phyloP scores from a whole-genome alignment of 306 rosid genomes.

The Vachellia collinsii region DNA sequence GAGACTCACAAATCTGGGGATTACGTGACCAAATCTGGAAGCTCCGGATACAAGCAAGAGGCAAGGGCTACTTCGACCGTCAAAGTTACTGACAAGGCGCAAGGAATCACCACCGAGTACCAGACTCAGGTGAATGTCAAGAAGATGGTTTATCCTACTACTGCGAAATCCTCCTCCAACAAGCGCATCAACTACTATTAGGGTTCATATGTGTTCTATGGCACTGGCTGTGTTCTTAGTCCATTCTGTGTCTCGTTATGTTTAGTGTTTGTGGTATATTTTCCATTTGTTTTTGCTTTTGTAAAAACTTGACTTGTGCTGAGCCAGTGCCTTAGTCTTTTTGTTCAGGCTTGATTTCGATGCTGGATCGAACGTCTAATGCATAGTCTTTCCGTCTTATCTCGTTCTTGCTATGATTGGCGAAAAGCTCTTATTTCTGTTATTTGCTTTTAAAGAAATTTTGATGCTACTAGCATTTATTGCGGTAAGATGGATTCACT shows the following conservation, averaged over 20 bases:
- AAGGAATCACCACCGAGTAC: conserved; percentile 1
- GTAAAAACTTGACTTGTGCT: not conserved
- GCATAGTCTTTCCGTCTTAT: not conserved
- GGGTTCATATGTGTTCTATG: not conserved
- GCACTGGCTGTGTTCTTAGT: not conserved
- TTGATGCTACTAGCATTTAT: not conserved
- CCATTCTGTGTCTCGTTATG: not conserved
- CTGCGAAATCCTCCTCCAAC: not conserved
- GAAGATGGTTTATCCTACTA: not conserved
- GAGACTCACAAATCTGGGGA: conserved; percentile 9
- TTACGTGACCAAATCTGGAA: not conserved
- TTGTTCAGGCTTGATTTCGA: not conserved
- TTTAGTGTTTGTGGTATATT: not conserved
- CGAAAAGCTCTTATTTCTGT: not conserved
- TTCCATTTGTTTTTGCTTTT: not conserved
- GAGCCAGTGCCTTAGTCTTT: not conserved
- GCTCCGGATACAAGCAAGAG: not conserved
- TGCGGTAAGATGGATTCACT: not conserved
- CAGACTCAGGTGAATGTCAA: conserved; percentile 9
- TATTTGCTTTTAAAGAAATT: not conserved
- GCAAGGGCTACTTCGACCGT: not conserved
- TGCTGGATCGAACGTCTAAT: not conserved
- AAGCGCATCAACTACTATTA: not conserved
- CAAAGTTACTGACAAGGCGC: not conserved
- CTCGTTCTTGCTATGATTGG: not conserved